Evolutionary conservation across 179 eudicot genomes (phyloP).

Genomic region (Spinacia oleracea): DNA sequence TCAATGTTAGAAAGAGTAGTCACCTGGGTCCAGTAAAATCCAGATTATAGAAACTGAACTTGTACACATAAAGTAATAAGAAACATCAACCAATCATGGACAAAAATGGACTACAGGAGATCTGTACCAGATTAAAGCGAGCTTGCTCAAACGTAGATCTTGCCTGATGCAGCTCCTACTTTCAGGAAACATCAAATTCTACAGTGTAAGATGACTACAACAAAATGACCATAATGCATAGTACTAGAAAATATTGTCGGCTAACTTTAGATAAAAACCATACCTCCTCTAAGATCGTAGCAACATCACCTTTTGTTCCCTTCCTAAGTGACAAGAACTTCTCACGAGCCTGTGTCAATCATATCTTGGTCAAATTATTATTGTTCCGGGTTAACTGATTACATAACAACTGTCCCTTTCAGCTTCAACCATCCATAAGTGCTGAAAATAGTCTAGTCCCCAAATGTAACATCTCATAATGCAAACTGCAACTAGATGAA

Average conservation of each 20-base stretch:
- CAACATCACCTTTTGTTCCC: constrained; percentile 91
- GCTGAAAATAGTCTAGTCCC: background rate
- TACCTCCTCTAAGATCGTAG: constrained; percentile 86
- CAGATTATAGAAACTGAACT: constrained; percentile 18
- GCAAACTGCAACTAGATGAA: background rate
- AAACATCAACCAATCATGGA: background rate
- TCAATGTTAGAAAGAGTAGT: constrained; percentile 89
- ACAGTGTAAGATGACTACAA: constrained; percentile 20
- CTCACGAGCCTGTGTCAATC: constrained; percentile 79
- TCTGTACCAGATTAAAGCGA: constrained; percentile 79
- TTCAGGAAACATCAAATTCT: constrained; percentile 22
- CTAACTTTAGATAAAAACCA: constrained; percentile 9
- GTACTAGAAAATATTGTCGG: background rate
- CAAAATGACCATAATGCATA: constrained; percentile 4
- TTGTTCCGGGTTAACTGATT: background rate
- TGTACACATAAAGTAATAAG: constrained; percentile 3
- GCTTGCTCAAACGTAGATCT: constrained; percentile 95
- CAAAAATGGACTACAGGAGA: constrained; percentile 4
- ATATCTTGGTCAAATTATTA: constrained; percentile 10
- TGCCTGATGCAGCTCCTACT: constrained; percentile 92
- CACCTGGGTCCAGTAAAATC: constrained; percentile 43
- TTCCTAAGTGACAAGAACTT: constrained; percentile 84
- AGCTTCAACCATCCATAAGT: background rate
- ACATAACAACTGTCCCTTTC: background rate
- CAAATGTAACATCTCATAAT: background rate